Conservation (phyloP, 2,329 filamentous ascomycete species). For the Hymenoscyphus albidus region DNA sequence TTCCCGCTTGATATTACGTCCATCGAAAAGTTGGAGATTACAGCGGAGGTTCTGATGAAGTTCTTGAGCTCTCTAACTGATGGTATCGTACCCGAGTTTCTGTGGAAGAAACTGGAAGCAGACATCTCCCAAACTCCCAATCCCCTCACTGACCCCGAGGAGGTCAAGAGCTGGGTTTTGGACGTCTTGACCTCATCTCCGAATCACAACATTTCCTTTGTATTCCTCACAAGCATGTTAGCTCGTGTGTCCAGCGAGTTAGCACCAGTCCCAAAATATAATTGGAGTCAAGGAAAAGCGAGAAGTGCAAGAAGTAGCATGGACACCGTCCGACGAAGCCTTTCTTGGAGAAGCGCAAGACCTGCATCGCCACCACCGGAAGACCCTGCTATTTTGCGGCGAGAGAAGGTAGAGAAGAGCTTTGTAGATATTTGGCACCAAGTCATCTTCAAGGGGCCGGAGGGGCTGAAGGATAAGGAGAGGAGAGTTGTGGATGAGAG, state of each 20-base stretch:
- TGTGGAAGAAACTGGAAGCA: conserved; percentile 69
- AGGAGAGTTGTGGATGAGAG: conserved; percentile 57
- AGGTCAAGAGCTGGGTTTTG: conserved; percentile 59
- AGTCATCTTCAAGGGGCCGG: conserved; percentile 51
- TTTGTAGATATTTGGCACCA: conserved; percentile 64
- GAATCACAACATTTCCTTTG: conserved; percentile 83
- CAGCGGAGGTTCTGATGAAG: conserved; percentile 66
- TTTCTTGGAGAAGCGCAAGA: conserved; percentile 30
- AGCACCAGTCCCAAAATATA: conserved; percentile 37
- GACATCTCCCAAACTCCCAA: conserved; percentile 44
- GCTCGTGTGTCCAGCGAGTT: conserved; percentile 55
- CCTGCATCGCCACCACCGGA: conserved; percentile 30
- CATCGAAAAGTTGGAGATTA: conserved; percentile 67
- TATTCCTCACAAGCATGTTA: conserved; percentile 79
- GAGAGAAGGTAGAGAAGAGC: conserved; percentile 55
- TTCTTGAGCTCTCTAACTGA: conserved; percentile 76
- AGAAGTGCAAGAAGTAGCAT: conserved; percentile 25
- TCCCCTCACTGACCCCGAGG: conserved; percentile 45
- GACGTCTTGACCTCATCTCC: conserved; percentile 70
- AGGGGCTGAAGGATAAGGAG: conserved; percentile 51
- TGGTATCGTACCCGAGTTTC: conserved; percentile 65
- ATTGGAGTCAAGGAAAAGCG: conserved; percentile 17
- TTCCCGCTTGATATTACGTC: conserved; percentile 62
- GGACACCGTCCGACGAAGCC: conserved; percentile 24
- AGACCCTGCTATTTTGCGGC: conserved; percentile 49